Evolutionary conservation across 2,329 filamentous ascomycete genomes (phyloP), one percentile per base, ranked within the genome.

Genomic region (Camillea tinctor): DNA sequence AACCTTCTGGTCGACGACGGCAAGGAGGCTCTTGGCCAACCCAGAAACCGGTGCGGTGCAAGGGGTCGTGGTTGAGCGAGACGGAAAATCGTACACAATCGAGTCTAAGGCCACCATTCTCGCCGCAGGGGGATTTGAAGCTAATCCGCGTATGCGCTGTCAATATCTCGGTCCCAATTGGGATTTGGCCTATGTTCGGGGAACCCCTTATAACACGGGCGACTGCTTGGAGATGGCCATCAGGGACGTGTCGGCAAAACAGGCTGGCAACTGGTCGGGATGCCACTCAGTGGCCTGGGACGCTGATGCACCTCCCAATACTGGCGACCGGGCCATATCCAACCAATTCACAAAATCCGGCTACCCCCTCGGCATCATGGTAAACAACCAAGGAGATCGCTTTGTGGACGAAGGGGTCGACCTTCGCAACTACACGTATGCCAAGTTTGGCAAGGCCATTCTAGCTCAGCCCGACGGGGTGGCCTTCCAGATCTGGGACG

Each of bases 321-420:
- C 75, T 0, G 87, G 87, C 3, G 82, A 89, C 64, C 79, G 84
- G 1, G 74, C 73, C n/a, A 73, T 84, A 1, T 86, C 87, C 3
- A 90, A 90, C 66, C 82, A 89, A 69, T 88, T 82, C 68, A 90
- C 87, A 6, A 90, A 90, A 68, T 88, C 84, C 0, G 88, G 87
- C 1, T 90, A 90, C 64, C 87, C 88, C 0, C 75, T 90, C 0
- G 88, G 87, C 0, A 64, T 90, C 13, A 89, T 88, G 82, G 59
- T 90, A 17, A 90, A 90, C 65, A 71, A 72, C 0, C 67, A 81
- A 0, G 88, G 87, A 0, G 68, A 80, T 50, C 77, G 88, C 1
- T 90, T 90, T 66, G 85, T 90, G 0, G 87, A 90, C 65, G 88
- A 90, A 68, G 88, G 87, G 0, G 66, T 84, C 8, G 87, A 90